phyloP scores from a whole-genome alignment of 495 filamentous ascomycete species.

The Lophiostoma macrostomum region DNA sequence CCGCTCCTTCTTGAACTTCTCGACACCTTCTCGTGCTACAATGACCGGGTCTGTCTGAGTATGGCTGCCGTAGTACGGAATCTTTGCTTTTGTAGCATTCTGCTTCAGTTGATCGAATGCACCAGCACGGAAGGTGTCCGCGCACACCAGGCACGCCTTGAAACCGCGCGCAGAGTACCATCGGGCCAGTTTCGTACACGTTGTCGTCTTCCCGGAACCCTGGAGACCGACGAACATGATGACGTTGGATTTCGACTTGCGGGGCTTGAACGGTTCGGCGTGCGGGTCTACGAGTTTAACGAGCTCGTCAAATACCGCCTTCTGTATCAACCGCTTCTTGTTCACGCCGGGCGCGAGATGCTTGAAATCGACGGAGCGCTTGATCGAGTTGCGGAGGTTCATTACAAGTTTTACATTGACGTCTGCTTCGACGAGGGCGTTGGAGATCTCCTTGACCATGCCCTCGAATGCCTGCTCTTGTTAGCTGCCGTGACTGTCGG shows the following conservation, averaged over 20 bases:
- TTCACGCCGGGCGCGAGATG: slow-evolving; percentile 83
- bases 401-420: slow-evolving; percentile 94
- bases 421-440: slow-evolving; percentile 90
- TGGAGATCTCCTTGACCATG: slow-evolving; percentile 97
- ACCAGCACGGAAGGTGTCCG: slow-evolving; percentile 96
- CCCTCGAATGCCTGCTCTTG: slow-evolving; percentile 78
- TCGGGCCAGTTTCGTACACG: slow-evolving; percentile 93
- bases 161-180: slow-evolving; percentile 95
- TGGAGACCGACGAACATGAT: slow-evolving; percentile 99
- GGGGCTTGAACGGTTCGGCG: slow-evolving; percentile 91
- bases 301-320: slow-evolving; percentile 95
- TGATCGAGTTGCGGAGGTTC: slow-evolving; percentile 89
- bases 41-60: slow-evolving; percentile 94
- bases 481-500: slow-evolving; percentile 5
- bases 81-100: slow-evolving; percentile 97
- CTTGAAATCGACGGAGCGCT: slow-evolving; percentile 85
- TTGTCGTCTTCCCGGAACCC: slow-evolving; percentile 95
- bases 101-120: slow-evolving; percentile 99
- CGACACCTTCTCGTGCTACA: slow-evolving; percentile 90
- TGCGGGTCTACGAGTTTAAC: slow-evolving; percentile 95
- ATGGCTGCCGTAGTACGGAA: slow-evolving; percentile 94
- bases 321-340: slow-evolving; percentile 97
- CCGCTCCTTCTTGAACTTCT: slow-evolving; percentile 97
- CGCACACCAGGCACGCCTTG: slow-evolving; percentile 91
- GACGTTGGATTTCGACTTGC: slow-evolving; percentile 92